Conservation (phyloP, 768 basidiomycete genomes). For the Amanita inopinata region DNA sequence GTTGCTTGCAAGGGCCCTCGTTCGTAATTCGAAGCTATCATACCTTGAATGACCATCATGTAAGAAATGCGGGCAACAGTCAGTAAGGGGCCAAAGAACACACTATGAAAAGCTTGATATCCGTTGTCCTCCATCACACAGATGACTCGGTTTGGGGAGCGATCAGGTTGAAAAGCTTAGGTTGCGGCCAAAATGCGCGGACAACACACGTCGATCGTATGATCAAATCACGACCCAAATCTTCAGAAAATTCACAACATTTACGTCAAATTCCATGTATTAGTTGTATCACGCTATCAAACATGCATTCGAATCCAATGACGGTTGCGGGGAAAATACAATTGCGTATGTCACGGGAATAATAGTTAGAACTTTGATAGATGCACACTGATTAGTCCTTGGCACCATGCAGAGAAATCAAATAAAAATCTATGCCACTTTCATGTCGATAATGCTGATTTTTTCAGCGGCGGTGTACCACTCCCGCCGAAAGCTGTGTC, state of each 20-base stretch:
- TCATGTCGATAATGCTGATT: constrained; percentile 38
- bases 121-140: too few relatives aligned
- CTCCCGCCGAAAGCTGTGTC: constrained; percentile 30
- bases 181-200: too few relatives aligned
- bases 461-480: constrained; percentile 61
- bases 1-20: constrained; percentile 18
- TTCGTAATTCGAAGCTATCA: neutral
- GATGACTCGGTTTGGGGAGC: too few relatives aligned
- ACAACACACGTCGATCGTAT: too few relatives aligned
- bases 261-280: constrained; percentile 2
- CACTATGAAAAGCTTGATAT: neutral
- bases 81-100: too few relatives aligned
- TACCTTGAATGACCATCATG: too few relatives aligned
- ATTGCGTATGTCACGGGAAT: constrained; percentile 13
- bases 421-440: constrained; percentile 11
- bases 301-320: constrained; percentile 1
- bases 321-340: constrained; percentile 15
- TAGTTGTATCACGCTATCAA: neutral
- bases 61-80: too few relatives aligned
- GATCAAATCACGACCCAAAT: too few relatives aligned
- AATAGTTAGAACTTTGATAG: constrained; percentile 2
- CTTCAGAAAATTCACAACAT: neutral
- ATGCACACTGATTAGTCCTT: too few relatives aligned
- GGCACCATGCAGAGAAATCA: neutral
- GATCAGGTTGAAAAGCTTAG: too few relatives aligned